A percentile compares a stretch with the other conserved stretches of the same genome.
These are phyloP conservation scores for Usnea hakonensis DNA, from an alignment of 495 filamentous ascomycete species.

Conservation along the genomic window DNA sequence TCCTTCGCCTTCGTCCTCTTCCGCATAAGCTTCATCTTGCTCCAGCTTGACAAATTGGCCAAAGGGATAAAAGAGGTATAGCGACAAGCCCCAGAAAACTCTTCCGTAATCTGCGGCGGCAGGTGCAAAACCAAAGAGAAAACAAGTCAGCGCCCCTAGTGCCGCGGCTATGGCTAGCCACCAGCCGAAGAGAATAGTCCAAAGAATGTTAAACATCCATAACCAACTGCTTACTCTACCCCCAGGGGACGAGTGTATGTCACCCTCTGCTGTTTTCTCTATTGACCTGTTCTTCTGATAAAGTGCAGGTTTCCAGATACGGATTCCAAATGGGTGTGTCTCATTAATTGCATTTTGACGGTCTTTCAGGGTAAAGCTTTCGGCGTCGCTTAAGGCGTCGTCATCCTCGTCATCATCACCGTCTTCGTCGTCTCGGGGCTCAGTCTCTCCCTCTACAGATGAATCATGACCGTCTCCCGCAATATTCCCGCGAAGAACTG, in stretches of 20 bases:
- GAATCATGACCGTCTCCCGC: constrained; percentile 22
- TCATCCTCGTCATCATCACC: constrained; percentile 47
- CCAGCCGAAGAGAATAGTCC: constrained; percentile 94
- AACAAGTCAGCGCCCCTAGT: constrained; percentile 65
- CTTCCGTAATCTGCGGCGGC: constrained; percentile 80
- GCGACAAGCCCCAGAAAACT: constrained; percentile 73
- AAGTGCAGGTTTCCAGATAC: constrained; percentile 95
- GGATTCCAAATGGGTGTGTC: constrained; percentile 97
- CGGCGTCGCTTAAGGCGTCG: constrained; percentile 63
- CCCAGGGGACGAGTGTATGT: constrained; percentile 94
- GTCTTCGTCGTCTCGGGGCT: constrained; percentile 33
- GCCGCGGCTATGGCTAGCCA: constrained; percentile 80
- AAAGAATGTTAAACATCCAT: constrained; percentile 77
- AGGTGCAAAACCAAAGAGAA: constrained; percentile 68
- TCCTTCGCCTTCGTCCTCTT: constrained; percentile 98
- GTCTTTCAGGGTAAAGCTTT: constrained; percentile 75
- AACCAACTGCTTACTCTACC: constrained; percentile 77
- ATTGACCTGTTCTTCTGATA: constrained; percentile 98
- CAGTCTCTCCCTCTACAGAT: constrained; percentile 30
- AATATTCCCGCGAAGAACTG: background rate
- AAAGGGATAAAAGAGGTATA: constrained; percentile 92
- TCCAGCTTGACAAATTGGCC: constrained; percentile 90
- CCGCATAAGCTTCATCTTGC: constrained; percentile 86
- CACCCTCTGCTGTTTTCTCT: constrained; percentile 88
- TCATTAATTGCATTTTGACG: constrained; percentile 97